Evolutionary conservation across 2,329 filamentous ascomycete species (phyloP), one percentile per base, ranked within the genome.

Genomic region (Cladophialophora exuberans): DNA sequence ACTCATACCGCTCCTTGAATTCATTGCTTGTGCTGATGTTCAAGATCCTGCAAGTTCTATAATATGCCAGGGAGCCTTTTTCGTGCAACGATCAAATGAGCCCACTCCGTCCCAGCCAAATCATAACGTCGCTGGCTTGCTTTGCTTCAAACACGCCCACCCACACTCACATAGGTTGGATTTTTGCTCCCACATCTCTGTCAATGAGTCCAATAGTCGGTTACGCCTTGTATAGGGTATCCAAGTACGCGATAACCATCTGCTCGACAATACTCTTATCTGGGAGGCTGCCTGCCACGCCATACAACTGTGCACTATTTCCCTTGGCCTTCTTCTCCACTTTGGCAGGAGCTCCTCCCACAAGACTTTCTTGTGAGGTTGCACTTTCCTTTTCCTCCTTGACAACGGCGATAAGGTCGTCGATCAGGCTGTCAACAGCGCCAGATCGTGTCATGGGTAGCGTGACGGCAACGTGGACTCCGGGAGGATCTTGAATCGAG

Each of bases 191-290:
- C n/a, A n/a, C n/a, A n/a, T n/a, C n/a, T n/a, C n/a, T n/a, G n/a
- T n/a, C n/a, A n/a, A n/a, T n/a, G n/a, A n/a, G n/a, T n/a, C n/a
- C n/a, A n/a, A n/a, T n/a, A 35, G 15, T 2, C 15, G 20, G 1
- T 49, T 76, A 94, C 57, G 87, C 87, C 79, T 96, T 96, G 74
- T 97, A 97, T 72, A 97, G 70, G 48, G 94, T 87, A 75, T 97
- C 92, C 69, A 97, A 78, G 73, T 97, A 99, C 0, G 91, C 93
- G 63, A 82, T 89, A 1, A 92, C 93, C 69, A 99, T 75, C 66
- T 96, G 90, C 62, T 90, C 89, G 26, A 99, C 91, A 28, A 99
- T 87, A 64, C 88, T 90, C 82, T 97, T 97, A 71, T 99, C 95
- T 1, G 94, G 94, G 72, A 99, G 74, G 67, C 89, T 95, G 4